Base-by-base conservation (phyloP, 192 early-diverging fungal genomes). In the Haplosporangium gracile region DNA sequence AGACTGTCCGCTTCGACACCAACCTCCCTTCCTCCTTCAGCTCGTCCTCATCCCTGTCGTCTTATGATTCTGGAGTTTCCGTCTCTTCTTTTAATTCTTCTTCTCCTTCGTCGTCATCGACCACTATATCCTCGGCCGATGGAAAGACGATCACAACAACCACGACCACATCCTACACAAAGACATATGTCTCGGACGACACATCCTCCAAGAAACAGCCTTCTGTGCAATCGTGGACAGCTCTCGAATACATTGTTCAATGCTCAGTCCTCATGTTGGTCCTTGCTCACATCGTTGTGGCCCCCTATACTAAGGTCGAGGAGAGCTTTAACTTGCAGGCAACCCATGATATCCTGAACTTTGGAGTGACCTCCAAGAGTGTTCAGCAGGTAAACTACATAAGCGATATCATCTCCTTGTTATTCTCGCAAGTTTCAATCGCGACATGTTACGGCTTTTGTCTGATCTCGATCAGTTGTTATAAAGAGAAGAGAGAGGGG, bases 291-390 rank as follows among this genome's bases (percentile, higher is more conserved):
- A 76, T 87, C 4, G 36, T 87, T 70, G 43, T 90, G 38, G 92
- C 87, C 45, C 98, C 97, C 0, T 98, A 89, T 87, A 97, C 97
- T 45, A 99, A 99, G 88, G 97, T 99, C 71, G 97, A 99, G 87
- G 98, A 99, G 87, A 97, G 95, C 80, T 99, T 99, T 90, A 97
- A 96, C 81, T 75, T 97, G 68, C 98, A 99, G 88, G 97, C 98
- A 8, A 91, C 92, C 9, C 97, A 99, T 85, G 98, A 99, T 81
- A 91, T 99, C 40, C 77, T 98, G 71, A 89, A 91, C 38, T 89
- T 91, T 90, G 89, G 91, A 53, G 68, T 92, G 68, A 78, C 80
- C 5, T 20, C 38, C 5, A 74, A 87, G 24, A 53, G 71, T 29
- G 80, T 88, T 22, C 60, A 81, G 22, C 73, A 88, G 77, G 88